Evolutionary conservation across 768 basidiomycete species (phyloP).

Genomic region (Mycena pura): DNA sequence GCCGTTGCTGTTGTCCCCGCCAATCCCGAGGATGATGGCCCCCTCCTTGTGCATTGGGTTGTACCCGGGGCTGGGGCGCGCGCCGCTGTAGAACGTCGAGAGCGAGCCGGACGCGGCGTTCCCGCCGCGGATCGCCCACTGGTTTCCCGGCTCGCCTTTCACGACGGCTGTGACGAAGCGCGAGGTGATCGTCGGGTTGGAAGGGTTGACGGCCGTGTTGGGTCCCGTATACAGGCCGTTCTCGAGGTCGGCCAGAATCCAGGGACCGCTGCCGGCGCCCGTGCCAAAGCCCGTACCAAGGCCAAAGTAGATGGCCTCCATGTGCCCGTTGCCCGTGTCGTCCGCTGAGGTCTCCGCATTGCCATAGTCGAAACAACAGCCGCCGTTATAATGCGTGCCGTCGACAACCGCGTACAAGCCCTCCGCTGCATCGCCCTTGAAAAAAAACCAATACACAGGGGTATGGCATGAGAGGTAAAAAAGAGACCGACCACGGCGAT

Average conservation of each 20-base stretch:
- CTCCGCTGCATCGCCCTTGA: conserved; percentile 9
- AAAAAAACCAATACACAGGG: background rate
- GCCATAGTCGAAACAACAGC: too few species aligned
- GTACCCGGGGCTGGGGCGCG: conserved; percentile 11
- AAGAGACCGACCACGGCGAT: conserved; percentile 8
- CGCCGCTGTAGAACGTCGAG: conserved; percentile 18
- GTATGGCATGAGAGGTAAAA: background rate
- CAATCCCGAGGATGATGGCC: conserved; percentile 23
- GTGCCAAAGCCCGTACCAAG: conserved; percentile 7
- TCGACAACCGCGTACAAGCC: conserved; percentile 18
- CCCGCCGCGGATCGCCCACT: too few species aligned
- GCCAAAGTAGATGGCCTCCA: conserved; percentile 16
- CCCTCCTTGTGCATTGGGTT: conserved; percentile 25
- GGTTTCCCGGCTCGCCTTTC: too few species aligned
- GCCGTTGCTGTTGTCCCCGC: too few species aligned
- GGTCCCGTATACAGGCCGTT: conserved; percentile 2
- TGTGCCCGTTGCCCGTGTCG: too few species aligned
- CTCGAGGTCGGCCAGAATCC: conserved; percentile 18
- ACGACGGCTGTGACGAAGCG: conserved; percentile 22
- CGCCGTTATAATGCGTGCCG: conserved; percentile 22
- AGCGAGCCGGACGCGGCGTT: conserved; percentile 11
- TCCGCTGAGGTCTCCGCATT: too few species aligned
- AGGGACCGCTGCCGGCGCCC: conserved; percentile 20
- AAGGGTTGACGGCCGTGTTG: conserved; percentile 7
- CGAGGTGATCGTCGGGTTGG: conserved; percentile 13